phyloP scores from a whole-genome alignment of 805 yeast genomes.

The Yarrowia osloensis region DNA sequence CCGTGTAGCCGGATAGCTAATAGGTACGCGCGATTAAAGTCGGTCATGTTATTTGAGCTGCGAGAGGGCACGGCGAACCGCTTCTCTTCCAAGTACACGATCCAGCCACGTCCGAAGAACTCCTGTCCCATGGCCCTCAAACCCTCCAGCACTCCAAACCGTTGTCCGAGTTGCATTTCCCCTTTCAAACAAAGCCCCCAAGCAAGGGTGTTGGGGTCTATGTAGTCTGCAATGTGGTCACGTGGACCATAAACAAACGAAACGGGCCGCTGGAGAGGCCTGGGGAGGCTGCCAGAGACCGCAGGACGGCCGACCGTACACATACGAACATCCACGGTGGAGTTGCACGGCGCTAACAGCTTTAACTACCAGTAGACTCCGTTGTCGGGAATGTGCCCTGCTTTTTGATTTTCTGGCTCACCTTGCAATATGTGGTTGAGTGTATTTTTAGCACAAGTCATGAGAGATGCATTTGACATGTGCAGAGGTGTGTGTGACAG shows the following conservation, averaged over 20 bases:
- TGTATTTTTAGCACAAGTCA: slow-evolving; percentile 22
- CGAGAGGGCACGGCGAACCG: neutral
- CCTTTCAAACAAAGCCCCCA: slow-evolving; percentile 20
- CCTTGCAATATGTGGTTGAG: slow-evolving; percentile 4
- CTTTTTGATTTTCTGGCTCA: neutral
- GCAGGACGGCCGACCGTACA: neutral
- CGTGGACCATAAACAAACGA: slow-evolving; percentile 12
- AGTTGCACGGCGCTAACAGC: slow-evolving; percentile 17
- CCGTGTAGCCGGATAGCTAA: neutral
- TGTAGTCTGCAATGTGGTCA: slow-evolving; percentile 19
- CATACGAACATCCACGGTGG: neutral
- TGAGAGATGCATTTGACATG: slow-evolving; percentile 26
- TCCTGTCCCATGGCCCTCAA: neutral
- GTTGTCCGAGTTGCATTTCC: slow-evolving; percentile 5
- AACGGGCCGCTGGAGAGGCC: neutral
- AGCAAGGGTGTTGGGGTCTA: slow-evolving; percentile 15
- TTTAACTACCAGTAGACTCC: slow-evolving; percentile 12
- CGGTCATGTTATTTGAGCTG: neutral
- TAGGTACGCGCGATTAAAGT: slow-evolving; percentile 6
- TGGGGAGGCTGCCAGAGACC: neutral
- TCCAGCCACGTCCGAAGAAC: slow-evolving; percentile 5
- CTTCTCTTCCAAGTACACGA: neutral
- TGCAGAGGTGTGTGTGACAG: slow-evolving; percentile 17
- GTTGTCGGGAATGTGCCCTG: slow-evolving; percentile 4
- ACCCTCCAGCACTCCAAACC: neutral